Percentiles rank a stretch among this genome's conserved stretches.
These are phyloP conservation scores for Hyaloscypha hepaticicola DNA, from an alignment of 495 filamentous ascomycete species.

Conservation along the genomic window DNA sequence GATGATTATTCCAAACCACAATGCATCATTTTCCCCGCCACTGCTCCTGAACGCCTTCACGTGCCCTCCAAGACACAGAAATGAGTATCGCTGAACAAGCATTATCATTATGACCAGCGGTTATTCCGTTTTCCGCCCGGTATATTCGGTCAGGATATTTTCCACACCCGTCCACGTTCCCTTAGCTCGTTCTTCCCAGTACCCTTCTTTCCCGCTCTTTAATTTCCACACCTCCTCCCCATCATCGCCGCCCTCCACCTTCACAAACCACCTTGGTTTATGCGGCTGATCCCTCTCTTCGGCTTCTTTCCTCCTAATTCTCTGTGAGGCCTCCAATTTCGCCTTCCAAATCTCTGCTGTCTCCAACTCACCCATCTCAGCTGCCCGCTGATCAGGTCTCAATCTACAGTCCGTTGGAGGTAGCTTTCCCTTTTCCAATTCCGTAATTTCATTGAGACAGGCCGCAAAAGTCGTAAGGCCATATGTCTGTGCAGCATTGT, in stretches of 20 bases:
- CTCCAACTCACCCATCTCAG: conserved; percentile 80
- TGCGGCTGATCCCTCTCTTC: conserved; percentile 71
- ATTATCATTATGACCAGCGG: not conserved
- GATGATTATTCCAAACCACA: conserved; percentile 2
- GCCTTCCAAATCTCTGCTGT: conserved; percentile 81
- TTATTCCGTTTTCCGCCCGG: too few species aligned
- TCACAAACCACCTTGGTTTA: conserved; percentile 79
- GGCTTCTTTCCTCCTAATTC: conserved; percentile 68
- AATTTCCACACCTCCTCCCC: conserved; percentile 60
- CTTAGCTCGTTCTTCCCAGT: conserved; percentile 82
- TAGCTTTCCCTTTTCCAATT: conserved; percentile 67
- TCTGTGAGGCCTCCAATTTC: conserved; percentile 80
- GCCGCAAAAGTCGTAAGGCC: conserved; percentile 88
- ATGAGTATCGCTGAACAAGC: not conserved
- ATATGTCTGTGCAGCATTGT: conserved; percentile 73
- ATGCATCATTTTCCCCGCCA: not conserved
- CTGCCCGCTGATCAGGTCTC: conserved; percentile 87
- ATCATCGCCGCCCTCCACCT: conserved; percentile 46
- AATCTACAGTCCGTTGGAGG: conserved; percentile 80
- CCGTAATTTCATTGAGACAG: conserved; percentile 81
- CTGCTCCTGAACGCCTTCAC: not conserved
- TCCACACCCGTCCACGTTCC: conserved; percentile 70
- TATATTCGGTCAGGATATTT: conserved; percentile 61
- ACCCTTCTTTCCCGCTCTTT: conserved; percentile 76
- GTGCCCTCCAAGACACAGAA: not conserved